A percentile compares a stretch with the other conserved stretches of the same genome.
These are phyloP conservation scores for Cercophora samala DNA, from an alignment of 495 filamentous ascomycete genomes.

Conservation along the genomic window DNA sequence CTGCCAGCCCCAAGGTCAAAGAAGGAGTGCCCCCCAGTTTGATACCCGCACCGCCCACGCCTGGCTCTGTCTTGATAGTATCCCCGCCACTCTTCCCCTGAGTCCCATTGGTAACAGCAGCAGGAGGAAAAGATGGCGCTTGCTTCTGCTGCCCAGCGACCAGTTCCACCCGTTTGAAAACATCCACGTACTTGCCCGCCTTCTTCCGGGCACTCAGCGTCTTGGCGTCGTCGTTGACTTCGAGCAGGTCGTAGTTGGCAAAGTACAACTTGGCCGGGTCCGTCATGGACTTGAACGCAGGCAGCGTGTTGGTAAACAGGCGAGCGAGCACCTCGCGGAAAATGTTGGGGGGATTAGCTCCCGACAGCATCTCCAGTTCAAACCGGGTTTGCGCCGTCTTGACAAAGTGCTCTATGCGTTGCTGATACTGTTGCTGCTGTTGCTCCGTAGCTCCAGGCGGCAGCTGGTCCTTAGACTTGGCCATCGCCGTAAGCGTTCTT, in stretches of 20 bases:
- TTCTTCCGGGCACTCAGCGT: conserved; percentile 27
- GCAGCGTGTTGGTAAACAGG: conserved; percentile 45
- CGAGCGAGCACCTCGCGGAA: conserved; percentile 48
- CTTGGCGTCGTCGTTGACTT: conserved; percentile 41
- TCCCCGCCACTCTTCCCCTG: background rate
- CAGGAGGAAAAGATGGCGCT: background rate
- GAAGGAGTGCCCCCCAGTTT: background rate
- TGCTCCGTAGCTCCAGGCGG: conserved; percentile 30
- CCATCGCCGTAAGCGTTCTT: conserved; percentile 30
- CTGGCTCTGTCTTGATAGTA: background rate
- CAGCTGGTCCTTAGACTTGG: conserved; percentile 29
- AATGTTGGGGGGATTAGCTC: conserved; percentile 41
- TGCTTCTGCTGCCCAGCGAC: conserved; percentile 5
- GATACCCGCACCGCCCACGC: background rate
- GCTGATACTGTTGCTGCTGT: conserved; percentile 27
- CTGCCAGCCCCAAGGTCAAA: background rate
- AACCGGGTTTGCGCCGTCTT: conserved; percentile 38
- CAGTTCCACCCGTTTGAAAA: conserved; percentile 40
- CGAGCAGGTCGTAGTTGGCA: conserved; percentile 47
- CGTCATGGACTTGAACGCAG: conserved; percentile 37
- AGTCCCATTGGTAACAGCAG: background rate
- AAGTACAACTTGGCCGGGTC: conserved; percentile 50
- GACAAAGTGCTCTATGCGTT: conserved; percentile 31
- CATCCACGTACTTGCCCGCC: conserved; percentile 36
- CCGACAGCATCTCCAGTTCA: conserved; percentile 51